Evolutionary conservation across 768 basidiomycete genomes (phyloP), one percentile per base, ranked within the genome.

Genomic region (Lentinula aciculospora): DNA sequence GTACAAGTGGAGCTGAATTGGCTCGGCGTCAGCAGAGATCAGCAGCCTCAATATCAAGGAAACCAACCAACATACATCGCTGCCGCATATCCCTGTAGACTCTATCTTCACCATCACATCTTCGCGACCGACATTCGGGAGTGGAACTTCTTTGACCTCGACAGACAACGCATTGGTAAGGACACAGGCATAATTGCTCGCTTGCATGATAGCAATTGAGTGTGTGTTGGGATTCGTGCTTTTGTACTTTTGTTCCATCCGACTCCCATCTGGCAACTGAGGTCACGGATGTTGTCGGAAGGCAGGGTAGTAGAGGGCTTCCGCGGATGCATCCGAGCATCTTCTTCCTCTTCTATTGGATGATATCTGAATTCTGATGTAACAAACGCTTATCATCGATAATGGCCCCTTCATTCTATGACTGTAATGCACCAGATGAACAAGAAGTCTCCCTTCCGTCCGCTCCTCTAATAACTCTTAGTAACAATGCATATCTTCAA

Each of bases 371-470:
- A 15, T 19, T 13, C 17, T 29, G 25, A 19, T 49, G 21, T 3
- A 13, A 34, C 2, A 34, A n/a, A n/a, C n/a, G n/a, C n/a, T 21
- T 25, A 25, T 12, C 12, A 17, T 49, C 47, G 29, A 4, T 28
- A 6, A 59, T 59, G 58, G 37, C 37, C n/a, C 64, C 61, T 45
- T 65, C 66, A 40, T 36, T 48, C 34, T 78, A 78, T 60, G 74
- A 78, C 61, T 72, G 74, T 17, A 68, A 62, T 40, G 72, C 76
- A n/a, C 62, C 67, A 5, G 62, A 69, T 15, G 79, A 79, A 59
- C 68, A 74, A 55, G 67, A 71, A 29, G 74, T 78, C 7, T 48
- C 71, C 17, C 69, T 81, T 15, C 79, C 78, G 17, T 75, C 72
- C 23, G 74, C 76, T 10, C 75, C 77, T 17, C 63, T 66, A 5